Base-by-base conservation (phyloP, 345 rosid species). In the Trapa incisa region DNA sequence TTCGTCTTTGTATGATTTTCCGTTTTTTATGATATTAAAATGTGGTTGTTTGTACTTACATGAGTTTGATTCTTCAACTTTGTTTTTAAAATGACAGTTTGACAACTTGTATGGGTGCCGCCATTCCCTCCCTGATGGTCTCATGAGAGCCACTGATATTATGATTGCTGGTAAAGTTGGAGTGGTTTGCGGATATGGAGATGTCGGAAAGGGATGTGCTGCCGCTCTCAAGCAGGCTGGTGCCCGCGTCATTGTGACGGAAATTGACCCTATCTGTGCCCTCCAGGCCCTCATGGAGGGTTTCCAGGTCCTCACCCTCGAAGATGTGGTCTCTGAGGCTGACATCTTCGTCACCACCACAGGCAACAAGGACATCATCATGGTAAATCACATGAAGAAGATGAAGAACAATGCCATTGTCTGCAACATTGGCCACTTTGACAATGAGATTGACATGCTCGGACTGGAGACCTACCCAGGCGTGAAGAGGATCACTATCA, bases 341-440 rank as follows among this genome's bases (percentile, higher is more conserved):
- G 83, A 80, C 65, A 80, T 80, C 64, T 80, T 80, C 65, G 80
- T 76, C 22, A 76, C 83, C 68, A 74, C 80, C 76, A 80, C 83
- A 0, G 83, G 83, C 36, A 80, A 80, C 80, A 80, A 74, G 76
- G 83, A 80, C 72, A 74, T 80, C 68, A 65, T 45, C 48, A 45
- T 45, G 48, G 48, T 45, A 1, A 13, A 45, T 11, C 48, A 45
- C 48, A 45, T 45, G 83, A 76, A 64, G 76, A 70, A 76, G 68
- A 80, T 80, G 83, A 80, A 80, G 78, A 80, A 80, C 76, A 80
- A 80, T 63, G 83, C 78, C 69, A 74, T 76, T 61, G 78, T 80
- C 13, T 74, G 78, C 78, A 74, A 80, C 78, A 76, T 74, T 35
- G 65, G 65, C 65, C 65, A 61, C 65, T 61, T 61, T 32, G 65